These are phyloP conservation scores for Drosera spatulata DNA, from an alignment of 179 eudicot species.

Conservation along the genomic window DNA sequence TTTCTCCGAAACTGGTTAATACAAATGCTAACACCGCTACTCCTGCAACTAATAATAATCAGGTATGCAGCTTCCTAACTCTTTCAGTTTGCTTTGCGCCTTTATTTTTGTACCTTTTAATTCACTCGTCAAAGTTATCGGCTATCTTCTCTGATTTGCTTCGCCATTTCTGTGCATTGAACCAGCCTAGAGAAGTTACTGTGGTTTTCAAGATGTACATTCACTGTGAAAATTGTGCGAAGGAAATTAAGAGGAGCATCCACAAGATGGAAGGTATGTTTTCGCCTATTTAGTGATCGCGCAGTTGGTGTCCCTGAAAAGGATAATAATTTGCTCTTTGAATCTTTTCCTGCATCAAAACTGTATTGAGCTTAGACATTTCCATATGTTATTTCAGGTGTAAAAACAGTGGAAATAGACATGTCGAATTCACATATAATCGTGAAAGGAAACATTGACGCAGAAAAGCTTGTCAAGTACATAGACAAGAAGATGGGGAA, in stretches of 20 bases:
- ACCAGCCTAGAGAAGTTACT: conserved; percentile 35
- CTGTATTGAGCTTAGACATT: not conserved
- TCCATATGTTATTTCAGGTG: conserved; percentile 17
- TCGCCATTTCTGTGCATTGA: not conserved
- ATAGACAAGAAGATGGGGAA: conserved; percentile 26
- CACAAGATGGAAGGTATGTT: conserved; percentile 44
- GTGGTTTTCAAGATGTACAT: conserved; percentile 33
- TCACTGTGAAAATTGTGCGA: conserved; percentile 61
- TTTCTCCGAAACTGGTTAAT: conserved; percentile 30
- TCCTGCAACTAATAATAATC: conserved; percentile 13
- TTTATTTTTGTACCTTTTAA: not conserved
- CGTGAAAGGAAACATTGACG: conserved; percentile 43
- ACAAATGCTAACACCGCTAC: conserved; percentile 10
- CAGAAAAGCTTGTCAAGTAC: conserved; percentile 26
- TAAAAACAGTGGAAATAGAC: conserved; percentile 28
- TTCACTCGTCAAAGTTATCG: not conserved
- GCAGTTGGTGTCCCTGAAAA: not conserved
- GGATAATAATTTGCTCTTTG: too few relatives aligned
- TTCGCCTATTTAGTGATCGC: not conserved
- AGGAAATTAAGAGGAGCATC: conserved; percentile 27
- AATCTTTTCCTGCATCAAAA: not conserved
- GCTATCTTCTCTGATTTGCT: not conserved
- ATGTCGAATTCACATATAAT: conserved; percentile 21
- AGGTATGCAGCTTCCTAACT: conserved; percentile 7
- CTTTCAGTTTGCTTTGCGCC: not conserved